Base-by-base conservation (phyloP, 2,329 filamentous ascomycete species). In the Celoporthe dispersa region DNA sequence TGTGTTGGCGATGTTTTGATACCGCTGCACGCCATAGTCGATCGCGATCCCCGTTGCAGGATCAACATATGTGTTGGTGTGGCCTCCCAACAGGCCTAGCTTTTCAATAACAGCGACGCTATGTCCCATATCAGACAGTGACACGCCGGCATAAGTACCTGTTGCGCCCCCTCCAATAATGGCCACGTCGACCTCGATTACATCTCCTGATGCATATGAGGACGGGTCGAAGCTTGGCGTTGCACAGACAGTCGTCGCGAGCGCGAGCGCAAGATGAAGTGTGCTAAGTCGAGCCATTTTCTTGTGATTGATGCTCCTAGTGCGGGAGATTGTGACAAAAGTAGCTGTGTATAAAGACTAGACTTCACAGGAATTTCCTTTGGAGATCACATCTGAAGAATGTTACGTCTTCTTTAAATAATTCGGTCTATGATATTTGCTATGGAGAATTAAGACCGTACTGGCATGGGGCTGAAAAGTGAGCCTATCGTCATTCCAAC, bases 21-120 rank as follows among this genome's bases (percentile, higher is more conserved):
- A 80, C 9, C 76, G 76, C 66, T 78, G 74, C n/a, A 80, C 78
- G 48, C 79, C 80, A 48, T 76, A 79, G 70, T 81, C 76, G 66
- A 76, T 76, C 0, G 75, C 55, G 0, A 63, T 71, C 3, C 75
- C 76, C 1, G 75, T 80, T 16, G 78, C 74, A 37, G 80, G 81
- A 25, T 81, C 81, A 1, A 73, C 76, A 73, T 84, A 86, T 3
- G 83, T 86, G 28, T 84, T 75, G 2, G 81, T 81, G 68, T 86
- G 83, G 1, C 84, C 84, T n/a, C 69, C 69, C 6, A 71, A 28
- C 8, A 41, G 35, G 22, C 66, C 61, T n/a, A 59, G 39, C n/a
- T 35, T 53, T 53, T 76, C 75, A 25, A 76, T 68, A 9, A 76
- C 53, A 3, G 66, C 67, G 28, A 76, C 73, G 11, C 70, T 70